A percentile compares a stretch with the other conserved stretches of the same genome.
These are phyloP conservation scores for Ramichloridium luteum DNA, from an alignment of 2,329 filamentous ascomycete genomes.

Conservation along the genomic window DNA sequence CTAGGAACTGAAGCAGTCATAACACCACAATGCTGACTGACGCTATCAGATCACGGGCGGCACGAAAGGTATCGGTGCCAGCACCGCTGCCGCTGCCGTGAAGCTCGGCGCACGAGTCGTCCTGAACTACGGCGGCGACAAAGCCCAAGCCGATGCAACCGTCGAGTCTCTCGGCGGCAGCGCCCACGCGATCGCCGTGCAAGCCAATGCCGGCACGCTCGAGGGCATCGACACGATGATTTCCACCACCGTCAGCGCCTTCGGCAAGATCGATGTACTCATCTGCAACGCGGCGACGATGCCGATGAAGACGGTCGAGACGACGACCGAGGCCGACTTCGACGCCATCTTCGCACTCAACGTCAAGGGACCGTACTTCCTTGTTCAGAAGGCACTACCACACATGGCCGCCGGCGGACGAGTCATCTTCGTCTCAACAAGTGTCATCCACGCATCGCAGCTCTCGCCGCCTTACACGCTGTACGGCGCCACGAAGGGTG, in stretches of 20 bases:
- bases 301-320: conserved; percentile 38
- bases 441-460: conserved; percentile 25
- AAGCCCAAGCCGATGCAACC: conserved; percentile 39
- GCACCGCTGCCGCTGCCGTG: conserved; percentile 18
- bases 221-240: conserved; percentile 39
- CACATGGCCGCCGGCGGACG: conserved; percentile 39
- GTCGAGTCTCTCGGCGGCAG: conserved; percentile 26
- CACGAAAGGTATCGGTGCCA: conserved; percentile 8
- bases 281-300: conserved; percentile 47
- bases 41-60: conserved; percentile 11
- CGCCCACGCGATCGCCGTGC: conserved; percentile 40
- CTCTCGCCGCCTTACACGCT: conserved; percentile 38
- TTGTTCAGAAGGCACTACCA: conserved; percentile 40
- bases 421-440: conserved; percentile 44
- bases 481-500: conserved; percentile 46
- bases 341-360: conserved; percentile 41
- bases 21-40: too few species aligned
- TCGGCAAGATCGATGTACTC: conserved; percentile 47
- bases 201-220: conserved; percentile 42
- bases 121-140: conserved; percentile 46
- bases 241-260: conserved; percentile 35
- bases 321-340: conserved; percentile 40
- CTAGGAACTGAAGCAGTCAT: too few species aligned
- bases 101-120: conserved; percentile 33
- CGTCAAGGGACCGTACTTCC: conserved; percentile 46